phyloP scores from a whole-genome alignment of 2,329 filamentous ascomycete genomes.

The Cytospora paraplurivora region DNA sequence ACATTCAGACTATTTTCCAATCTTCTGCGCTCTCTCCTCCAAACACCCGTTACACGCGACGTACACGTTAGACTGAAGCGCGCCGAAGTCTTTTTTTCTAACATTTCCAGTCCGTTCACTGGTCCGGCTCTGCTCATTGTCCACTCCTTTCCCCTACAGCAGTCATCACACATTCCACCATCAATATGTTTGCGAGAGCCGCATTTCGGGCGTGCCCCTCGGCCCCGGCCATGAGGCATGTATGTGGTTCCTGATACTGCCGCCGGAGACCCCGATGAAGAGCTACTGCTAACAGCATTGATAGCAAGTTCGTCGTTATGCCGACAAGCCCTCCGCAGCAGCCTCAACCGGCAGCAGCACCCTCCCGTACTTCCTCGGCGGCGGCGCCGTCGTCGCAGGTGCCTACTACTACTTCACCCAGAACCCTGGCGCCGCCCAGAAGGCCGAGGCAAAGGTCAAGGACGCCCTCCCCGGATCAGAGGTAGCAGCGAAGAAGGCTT shows the following conservation, averaged over 20 bases:
- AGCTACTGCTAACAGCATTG: conserved; percentile 30
- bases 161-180: conserved; percentile 24
- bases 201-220: conserved; percentile 65
- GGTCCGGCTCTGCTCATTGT: neutral
- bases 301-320: conserved; percentile 63
- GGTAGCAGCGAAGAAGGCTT: conserved; percentile 50
- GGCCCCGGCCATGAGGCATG: conserved; percentile 66
- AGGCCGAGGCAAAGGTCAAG: conserved; percentile 58
- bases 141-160: conserved; percentile 7
- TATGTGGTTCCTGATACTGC: conserved; percentile 43
- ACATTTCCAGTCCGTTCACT: neutral
- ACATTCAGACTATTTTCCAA: neutral
- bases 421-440: conserved; percentile 52
- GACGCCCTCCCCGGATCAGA: conserved; percentile 33
- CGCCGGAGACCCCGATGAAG: neutral
- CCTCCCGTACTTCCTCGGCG: conserved; percentile 63
- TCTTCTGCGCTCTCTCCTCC: neutral
- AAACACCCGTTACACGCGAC: neutral
- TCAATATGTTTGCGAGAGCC: conserved; percentile 68
- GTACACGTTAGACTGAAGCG: neutral
- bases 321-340: conserved; percentile 55
- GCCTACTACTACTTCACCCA: conserved; percentile 59
- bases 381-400: conserved; percentile 58
- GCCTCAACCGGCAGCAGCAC: conserved; percentile 56
- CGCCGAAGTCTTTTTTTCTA: neutral